Evolutionary conservation across 208 protist genomes (phyloP), one percentile per base, ranked within the genome.

Genomic region (Trypanosoma scelopori): DNA sequence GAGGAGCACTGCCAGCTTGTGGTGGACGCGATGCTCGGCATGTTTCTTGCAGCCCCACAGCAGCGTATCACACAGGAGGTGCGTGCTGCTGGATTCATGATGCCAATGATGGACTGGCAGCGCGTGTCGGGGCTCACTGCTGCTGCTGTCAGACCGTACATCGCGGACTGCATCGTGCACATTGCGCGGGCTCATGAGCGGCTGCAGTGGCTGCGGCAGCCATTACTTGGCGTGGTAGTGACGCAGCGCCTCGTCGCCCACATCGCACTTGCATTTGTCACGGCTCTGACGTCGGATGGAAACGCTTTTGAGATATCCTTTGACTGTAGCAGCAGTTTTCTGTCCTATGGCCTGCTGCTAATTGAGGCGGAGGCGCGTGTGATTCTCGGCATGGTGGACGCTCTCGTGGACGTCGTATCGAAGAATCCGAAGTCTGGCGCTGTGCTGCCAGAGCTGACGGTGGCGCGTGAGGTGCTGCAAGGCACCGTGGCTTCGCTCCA

Each of bases 31-130:
- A 90, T 95, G 76, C 69, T 93, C 51, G 70, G 78, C 61, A 90
- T 89, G 72, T 87, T 87, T 61, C 67, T 89, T 27, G 65, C 75
- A 13, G 69, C 84, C 11, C 77, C 87, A 11, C 73, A 92, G 81
- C 85, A 90, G 50, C 85, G 57, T 47, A 88, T 95, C 59, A 84
- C 85, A 22, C 76, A 74, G 42, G 76, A 85, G 43, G 78, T 95
- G 50, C 81, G 75, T 1, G 55, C 59, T 12, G 59, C 55, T 18
- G 89, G 89, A 50, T 91, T 95, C 58, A 74, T 86, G 47, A 52
- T 71, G 30, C 83, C 87, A 0, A 76, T 87, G 67, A 82, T 93
- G 41, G 89, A 95, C 65, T 95, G 89, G 87, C 89, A 95, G 63
- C 84, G 89, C 1, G 71, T 86, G 16, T 85, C 86, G 11, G 62